Evolutionary conservation across 768 basidiomycete genomes (phyloP).

Genomic region (Kwoniella mangroviensis): DNA sequence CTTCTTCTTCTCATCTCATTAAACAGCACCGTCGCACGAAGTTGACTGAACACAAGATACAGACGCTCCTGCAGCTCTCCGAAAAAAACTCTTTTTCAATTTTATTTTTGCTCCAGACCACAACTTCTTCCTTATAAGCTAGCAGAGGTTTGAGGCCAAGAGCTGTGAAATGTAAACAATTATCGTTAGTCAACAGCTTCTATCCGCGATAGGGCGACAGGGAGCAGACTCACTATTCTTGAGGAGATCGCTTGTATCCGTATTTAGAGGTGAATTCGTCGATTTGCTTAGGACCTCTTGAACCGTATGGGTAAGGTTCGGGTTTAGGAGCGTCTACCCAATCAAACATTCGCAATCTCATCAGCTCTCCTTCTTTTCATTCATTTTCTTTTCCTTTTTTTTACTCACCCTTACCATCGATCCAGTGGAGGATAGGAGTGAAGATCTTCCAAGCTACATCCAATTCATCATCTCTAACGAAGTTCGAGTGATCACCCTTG

Average conservation of each 20-base stretch:
- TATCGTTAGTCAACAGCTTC: neutral
- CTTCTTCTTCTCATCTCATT: neutral
- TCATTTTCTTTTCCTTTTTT: too few species aligned
- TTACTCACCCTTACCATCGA: slow-evolving; percentile 68
- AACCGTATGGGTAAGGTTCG: slow-evolving; percentile 84
- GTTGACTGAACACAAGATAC: too few species aligned
- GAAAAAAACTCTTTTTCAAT: too few species aligned
- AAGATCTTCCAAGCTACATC: slow-evolving; percentile 92
- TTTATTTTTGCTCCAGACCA: too few species aligned
- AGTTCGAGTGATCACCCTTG: slow-evolving; percentile 98
- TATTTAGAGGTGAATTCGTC: slow-evolving; percentile 74
- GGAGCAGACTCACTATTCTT: slow-evolving; percentile 72
- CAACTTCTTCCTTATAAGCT: slow-evolving; percentile 15
- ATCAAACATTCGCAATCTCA: neutral
- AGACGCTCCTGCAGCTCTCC: too few species aligned
- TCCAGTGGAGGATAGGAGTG: slow-evolving; percentile 82
- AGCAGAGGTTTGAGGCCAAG: slow-evolving; percentile 29
- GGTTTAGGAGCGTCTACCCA: slow-evolving; percentile 66
- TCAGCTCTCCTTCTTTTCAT: too few species aligned
- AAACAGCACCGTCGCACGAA: neutral
- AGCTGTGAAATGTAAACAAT: neutral
- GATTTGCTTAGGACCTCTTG: slow-evolving; percentile 86
- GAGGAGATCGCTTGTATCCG: slow-evolving; percentile 72
- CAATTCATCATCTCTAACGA: slow-evolving; percentile 95
- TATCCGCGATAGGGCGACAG: too few species aligned